Evolutionary conservation across 148 eudicot species (phyloP), one percentile per base, ranked within the genome.

Genomic region (Oxyria digyna): DNA sequence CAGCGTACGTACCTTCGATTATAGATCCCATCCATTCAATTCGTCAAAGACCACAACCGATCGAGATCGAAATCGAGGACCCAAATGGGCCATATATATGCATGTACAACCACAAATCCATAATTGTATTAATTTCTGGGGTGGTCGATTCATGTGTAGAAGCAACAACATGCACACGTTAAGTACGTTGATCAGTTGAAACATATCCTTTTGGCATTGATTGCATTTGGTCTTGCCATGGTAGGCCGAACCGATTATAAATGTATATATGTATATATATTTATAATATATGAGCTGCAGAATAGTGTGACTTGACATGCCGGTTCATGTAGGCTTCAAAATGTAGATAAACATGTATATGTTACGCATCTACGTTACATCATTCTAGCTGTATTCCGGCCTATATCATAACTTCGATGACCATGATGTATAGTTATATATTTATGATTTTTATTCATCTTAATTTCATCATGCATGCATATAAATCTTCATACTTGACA

Each of bases 261-360:
- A 50, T 50, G 59, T 50, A 27, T 35, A 6, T 3, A 2, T 35
- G 3, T 21, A 6, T n/a, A n/a, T n/a, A n/a, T n/a, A n/a, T n/a
- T n/a, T n/a, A n/a, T n/a, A n/a, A n/a, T 23, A 7, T 50, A 20
- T 50, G 29, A 24, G 59, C 57, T 50, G 57, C 57, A 8, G 57
- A 50, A 50, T 50, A 50, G 21, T 50, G 57, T 50, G 59, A 52
- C 59, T 21, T 52, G 59, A 52, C 59, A 52, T 52, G 59, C 59
- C 59, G 29, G 27, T 52, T 52, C 59, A 21, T 52, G 59, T 52
- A 52, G 59, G 29, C 59, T 52, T 52, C 59, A 52, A 52, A 52
- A 1, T 52, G 14, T 24, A 3, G 32, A 29, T 26, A 9, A 10
- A n/a, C 23, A 20, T n/a, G 7, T 9, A 24, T 24, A 24, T 24